phyloP scores from a whole-genome alignment of 345 rosid species.

The Gynandropsis gynandra region DNA sequence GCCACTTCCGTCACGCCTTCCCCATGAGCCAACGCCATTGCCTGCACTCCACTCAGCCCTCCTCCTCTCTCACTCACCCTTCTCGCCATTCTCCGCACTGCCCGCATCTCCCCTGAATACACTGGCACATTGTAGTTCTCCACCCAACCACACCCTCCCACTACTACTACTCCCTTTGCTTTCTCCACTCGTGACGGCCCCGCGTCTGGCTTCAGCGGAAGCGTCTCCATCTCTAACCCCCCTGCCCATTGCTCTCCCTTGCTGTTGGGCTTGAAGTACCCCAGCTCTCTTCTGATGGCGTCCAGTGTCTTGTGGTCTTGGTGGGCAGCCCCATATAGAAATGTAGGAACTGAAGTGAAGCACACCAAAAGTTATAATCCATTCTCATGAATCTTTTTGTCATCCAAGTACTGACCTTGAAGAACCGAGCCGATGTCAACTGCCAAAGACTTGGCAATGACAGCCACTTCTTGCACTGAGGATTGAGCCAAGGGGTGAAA shows the following conservation, averaged over 20 bases:
- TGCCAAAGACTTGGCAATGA: slow-evolving; percentile 59
- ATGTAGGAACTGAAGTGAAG: slow-evolving; percentile 62
- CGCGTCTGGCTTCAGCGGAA: slow-evolving; percentile 54
- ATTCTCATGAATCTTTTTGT: no score
- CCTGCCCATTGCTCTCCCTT: slow-evolving; percentile 69
- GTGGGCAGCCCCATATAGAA: slow-evolving; percentile 68
- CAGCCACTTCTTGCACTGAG: slow-evolving; percentile 55
- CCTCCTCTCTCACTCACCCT: slow-evolving; percentile 72
- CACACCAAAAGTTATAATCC: no score
- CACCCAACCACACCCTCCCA: slow-evolving; percentile 79
- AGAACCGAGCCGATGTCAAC: slow-evolving; percentile 58
- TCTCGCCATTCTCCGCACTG: slow-evolving; percentile 59
- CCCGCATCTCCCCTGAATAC: slow-evolving; percentile 40
- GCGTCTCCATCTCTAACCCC: slow-evolving; percentile 38
- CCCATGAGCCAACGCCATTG: slow-evolving; percentile 77
- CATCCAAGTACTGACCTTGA: slow-evolving; percentile 44
- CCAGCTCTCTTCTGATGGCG: slow-evolving; percentile 75
- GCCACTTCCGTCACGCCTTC: slow-evolving; percentile 70
- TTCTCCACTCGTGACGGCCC: slow-evolving; percentile 51
- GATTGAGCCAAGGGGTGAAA: slow-evolving; percentile 67
- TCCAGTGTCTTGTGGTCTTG: slow-evolving; percentile 57
- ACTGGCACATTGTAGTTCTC: slow-evolving; percentile 83
- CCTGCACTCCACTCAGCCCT: slow-evolving; percentile 78
- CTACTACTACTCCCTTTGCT: slow-evolving; percentile 54
- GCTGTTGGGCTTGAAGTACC: slow-evolving; percentile 75